Percentiles rank a stretch among this genome's conserved stretches.
Conservation (phyloP, 352 stramenopile genomes). For the Pythium vanterpoolii region DNA sequence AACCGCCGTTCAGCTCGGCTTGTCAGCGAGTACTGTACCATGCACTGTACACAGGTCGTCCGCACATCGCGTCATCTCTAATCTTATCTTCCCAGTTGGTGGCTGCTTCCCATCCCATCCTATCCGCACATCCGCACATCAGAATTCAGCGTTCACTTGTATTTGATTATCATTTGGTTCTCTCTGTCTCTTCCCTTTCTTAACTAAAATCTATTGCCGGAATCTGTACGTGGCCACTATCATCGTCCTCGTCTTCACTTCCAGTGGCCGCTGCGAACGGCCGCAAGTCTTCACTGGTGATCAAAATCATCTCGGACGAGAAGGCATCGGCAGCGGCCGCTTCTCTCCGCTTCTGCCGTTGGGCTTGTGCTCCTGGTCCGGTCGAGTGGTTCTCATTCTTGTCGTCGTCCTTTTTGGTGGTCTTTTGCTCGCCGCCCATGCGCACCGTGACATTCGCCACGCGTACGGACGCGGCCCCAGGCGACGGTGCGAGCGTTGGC, state of each 20-base stretch:
- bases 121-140: no score
- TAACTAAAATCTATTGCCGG: conserved; percentile 10
- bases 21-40: no score
- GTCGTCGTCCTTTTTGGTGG: neutral
- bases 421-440: neutral
- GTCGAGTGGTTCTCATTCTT: neutral
- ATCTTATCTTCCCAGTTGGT: no score
- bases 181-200: no score
- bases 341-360: neutral
- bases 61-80: no score
- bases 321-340: neutral
- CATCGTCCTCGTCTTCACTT: neutral
- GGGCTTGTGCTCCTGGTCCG: no score
- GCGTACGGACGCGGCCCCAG: conserved; percentile 1
- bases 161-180: no score
- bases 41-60: neutral
- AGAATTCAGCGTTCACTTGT: no score
- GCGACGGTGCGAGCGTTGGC: neutral
- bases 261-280: neutral
- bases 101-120: no score
- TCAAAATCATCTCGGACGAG: conserved; percentile 12
- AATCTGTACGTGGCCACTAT: neutral
- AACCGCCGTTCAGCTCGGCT: no score
- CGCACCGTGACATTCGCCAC: conserved; percentile 7
- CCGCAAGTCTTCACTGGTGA: conserved; percentile 13